These are phyloP conservation scores for Lepidium sativum DNA, from an alignment of 345 rosid genomes.

Conservation along the genomic window DNA sequence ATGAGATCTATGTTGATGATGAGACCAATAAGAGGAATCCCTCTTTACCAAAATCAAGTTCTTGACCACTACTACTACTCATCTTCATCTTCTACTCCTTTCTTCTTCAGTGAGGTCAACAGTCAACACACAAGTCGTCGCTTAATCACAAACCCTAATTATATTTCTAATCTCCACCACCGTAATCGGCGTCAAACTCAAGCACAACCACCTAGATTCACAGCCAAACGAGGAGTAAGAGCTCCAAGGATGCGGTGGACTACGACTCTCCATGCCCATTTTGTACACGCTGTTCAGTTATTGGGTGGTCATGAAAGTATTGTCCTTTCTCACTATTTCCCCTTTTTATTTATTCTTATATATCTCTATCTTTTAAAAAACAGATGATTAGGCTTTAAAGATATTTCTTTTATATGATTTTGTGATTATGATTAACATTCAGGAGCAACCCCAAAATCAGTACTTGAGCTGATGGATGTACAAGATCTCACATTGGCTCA, in stretches of 20 bases:
- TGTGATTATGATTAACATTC: conserved; percentile 15
- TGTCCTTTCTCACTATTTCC: conserved; percentile 15
- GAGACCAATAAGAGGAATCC: conserved; percentile 87
- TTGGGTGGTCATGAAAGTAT: conserved; percentile 99
- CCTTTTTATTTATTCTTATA: neutral
- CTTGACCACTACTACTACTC: conserved; percentile 29
- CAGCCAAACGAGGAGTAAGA: conserved; percentile 48
- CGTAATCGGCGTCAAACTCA: conserved; percentile 20
- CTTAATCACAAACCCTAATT: conserved; percentile 25
- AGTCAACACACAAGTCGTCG: conserved; percentile 7
- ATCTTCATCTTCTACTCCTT: conserved; percentile 12
- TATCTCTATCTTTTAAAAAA: neutral
- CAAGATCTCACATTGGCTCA: conserved; percentile 98
- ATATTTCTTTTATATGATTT: neutral
- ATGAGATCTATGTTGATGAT: conserved; percentile 42
- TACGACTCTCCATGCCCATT: conserved; percentile 91
- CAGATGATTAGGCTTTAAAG: neutral
- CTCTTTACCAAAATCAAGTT: conserved; percentile 53
- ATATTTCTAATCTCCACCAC: conserved; percentile 11
- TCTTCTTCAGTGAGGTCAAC: conserved; percentile 21
- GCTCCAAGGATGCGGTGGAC: conserved; percentile 98
- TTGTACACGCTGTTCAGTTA: conserved; percentile 97
- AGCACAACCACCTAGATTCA: conserved; percentile 44
- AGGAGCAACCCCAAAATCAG: conserved; percentile 98
- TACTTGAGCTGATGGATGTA: conserved; percentile 98